Evolutionary conservation across 1,284 basidiomycete genomes (phyloP), one percentile per base, ranked within the genome.

Genomic region (Vanrija sp.): DNA sequence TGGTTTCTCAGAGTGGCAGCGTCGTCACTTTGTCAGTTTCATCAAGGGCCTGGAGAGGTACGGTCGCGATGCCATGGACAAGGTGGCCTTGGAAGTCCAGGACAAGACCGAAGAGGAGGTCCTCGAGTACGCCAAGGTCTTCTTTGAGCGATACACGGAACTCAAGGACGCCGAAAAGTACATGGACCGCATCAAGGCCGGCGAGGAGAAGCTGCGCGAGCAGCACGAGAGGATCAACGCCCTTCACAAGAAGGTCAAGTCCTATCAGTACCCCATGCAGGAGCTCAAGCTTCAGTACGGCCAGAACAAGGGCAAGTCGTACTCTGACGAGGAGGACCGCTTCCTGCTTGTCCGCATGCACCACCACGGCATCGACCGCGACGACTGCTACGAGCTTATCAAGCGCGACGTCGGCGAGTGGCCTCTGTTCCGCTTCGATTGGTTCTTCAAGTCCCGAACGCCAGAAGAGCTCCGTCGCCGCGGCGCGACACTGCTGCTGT

Each of bases 371-470:
- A 86, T 98, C 79, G 86, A 87, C 52, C 81, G 85, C 28, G 94
- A 97, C 54, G 93, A 97, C 68, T 88, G 92, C 39, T 98, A 93
- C 71, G 95, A 99, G 69, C 80, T 86, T 49, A 97, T 98, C 79
- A 97, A 97, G 82, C 86, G 87, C 76, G 95, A 98, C 77, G 91
- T 98, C 57, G 87, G 87, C 40, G 91, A 94, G 74, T 95, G 92
- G 78, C 91, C 92, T 0, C 87, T 93, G n/a, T 98, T 98, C 80
- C 81, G 92, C 39, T 96, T 98, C 67, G 93, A 98, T 72, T 98
- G 94, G 94, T 98, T 98, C 80, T 91, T 98, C 82, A 97, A 97
- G 81, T 91, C 88, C 61, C 81, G 96, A 51, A 93, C 90, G 23
- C 87, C 91, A 10, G 86, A 91, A 68, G 96, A 99, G 79, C 79